A percentile compares a stretch with the other conserved stretches of the same genome.
phyloP scores from a whole-genome alignment of 2,329 filamentous ascomycete species.

The Fusarium albidum region DNA sequence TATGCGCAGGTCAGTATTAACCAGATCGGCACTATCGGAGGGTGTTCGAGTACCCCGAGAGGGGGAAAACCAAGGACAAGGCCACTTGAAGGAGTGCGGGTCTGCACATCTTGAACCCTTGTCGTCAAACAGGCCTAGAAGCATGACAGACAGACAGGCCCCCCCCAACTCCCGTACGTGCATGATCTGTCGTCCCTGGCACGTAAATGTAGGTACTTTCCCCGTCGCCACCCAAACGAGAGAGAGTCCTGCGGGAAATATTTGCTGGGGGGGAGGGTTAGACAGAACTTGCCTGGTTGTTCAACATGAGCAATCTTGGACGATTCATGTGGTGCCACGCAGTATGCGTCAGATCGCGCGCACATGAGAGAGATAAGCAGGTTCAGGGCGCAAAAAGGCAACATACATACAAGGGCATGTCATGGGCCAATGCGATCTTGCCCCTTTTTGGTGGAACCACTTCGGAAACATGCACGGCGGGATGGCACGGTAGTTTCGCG shows the following conservation, averaged over 20 bases:
- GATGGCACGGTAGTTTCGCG: constrained; percentile 14
- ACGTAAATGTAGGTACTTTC: constrained; percentile 9
- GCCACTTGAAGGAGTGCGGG: constrained; percentile 5
- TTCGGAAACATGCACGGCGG: constrained; percentile 21
- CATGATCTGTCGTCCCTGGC: constrained; percentile 25
- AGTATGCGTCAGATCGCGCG: neutral
- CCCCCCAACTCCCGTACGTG: constrained; percentile 30
- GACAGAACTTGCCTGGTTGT: constrained; percentile 10
- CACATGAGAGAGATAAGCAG: constrained; percentile 24
- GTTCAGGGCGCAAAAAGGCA: too few relatives aligned
- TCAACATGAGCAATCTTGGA: constrained; percentile 20
- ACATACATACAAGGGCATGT: too few relatives aligned
- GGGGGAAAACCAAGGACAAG: constrained; percentile 10
- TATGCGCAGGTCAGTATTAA: neutral
- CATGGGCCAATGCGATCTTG: neutral
- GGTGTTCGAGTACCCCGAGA: constrained; percentile 23
- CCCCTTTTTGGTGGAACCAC: constrained; percentile 17
- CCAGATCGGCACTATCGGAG: constrained; percentile 22
- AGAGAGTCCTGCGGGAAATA: neutral
- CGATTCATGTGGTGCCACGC: constrained; percentile 25
- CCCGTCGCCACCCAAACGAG: neutral
- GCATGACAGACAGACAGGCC: constrained; percentile 2
- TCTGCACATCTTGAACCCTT: constrained; percentile 7
- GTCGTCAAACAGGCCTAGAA: constrained; percentile 18
- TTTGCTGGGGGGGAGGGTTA: constrained; percentile 14